Base-by-base conservation (phyloP, 208 protist species). In the Crithidia brevicula region DNA sequence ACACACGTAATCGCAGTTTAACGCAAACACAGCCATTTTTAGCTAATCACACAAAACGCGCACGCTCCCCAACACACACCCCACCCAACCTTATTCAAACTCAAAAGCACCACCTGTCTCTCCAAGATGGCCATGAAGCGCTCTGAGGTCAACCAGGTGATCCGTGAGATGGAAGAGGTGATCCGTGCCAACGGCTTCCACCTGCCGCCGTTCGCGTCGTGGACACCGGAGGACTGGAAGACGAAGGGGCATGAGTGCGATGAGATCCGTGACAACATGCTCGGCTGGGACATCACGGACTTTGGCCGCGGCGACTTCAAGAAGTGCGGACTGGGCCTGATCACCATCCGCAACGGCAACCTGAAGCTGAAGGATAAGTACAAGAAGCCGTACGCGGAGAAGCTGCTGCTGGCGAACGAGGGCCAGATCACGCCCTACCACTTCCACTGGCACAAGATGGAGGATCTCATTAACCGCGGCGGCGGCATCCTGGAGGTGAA, bases 391-490 rank as follows among this genome's bases (percentile, higher is more conserved):
- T 52, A 52, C 47, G 47, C 47, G 47, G 47, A 25, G 47, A 30
- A 52, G 47, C 47, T 52, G 57, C 57, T 66, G 23, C 45, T 65
- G 46, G 67, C 62, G 25, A 34, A 58, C 33, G 40, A 73, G 45
- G 18, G 30, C 7, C 57, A 65, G 50, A 45, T 56, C 56, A 59
- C 46, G 33, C 67, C 57, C 20, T 66, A 42, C 67, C 67, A 73
- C 57, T 49, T 64, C 58, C 50, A 59, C 27, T 65, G 67, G 40
- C 62, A 60, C 23, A 40, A 40, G 36, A 66, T 58, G 67, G 67
- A 65, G 30, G 67, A 65, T 49, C 54, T 65, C 28, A 66, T 73
- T 38, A 58, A 73, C 57, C 50, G 57, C 57, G 67, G 67, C 43
- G 57, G 56, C 47, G 51, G 57, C 49, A 38, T 66, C 31, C 67